Evolutionary conservation across 2,329 filamentous ascomycete species (phyloP), one percentile per base, ranked within the genome.

Genomic region (Diaporthe amygdali): DNA sequence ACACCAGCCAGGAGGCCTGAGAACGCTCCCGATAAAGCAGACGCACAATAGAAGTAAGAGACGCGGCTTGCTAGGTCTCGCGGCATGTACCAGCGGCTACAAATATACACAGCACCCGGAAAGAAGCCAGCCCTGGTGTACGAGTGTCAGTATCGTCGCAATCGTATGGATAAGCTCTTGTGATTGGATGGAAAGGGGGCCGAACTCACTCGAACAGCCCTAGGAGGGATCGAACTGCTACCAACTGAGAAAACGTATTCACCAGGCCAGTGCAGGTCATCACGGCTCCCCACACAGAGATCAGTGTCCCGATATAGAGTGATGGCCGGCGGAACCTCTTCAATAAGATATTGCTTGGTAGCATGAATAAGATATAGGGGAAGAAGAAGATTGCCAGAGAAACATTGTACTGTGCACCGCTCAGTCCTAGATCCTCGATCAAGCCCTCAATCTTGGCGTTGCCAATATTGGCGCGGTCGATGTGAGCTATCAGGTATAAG

Each of bases 1-100:
- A 82, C 87, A 69, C 87, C 90, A 1, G 89, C 90, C 1, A 93
- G 80, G 0, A 93, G 83, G 0, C 92, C 92, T 1, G 92, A 91
- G 71, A 93, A 75, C 84, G 84, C 82, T 0, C 83, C 84, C 0
- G 84, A 79, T 32, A 85, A 75, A 5, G 87, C 88, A 32, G 46
- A 32, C 25, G 86, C 85, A 66, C 82, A 89, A 55, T 85, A 87
- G 61, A 88, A 84, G 17, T 27, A 37, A 9, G 46, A 34, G 9
- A 54, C 5, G 15, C 64, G 64, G n/a, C 47, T 39, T 17, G 30
- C 64, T 8, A 67, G 20, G 46, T 67, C 64, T 39, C 20, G 27
- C 20, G 64, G 64, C 47, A 67, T 34, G 6, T 54, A 67, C 47
- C 64, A 67, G 10, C 22, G 32, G 32, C 46, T 39, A 32, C 64